These are phyloP conservation scores for Catunica adiposa DNA, from an alignment of 2,329 filamentous ascomycete species.

Conservation along the genomic window DNA sequence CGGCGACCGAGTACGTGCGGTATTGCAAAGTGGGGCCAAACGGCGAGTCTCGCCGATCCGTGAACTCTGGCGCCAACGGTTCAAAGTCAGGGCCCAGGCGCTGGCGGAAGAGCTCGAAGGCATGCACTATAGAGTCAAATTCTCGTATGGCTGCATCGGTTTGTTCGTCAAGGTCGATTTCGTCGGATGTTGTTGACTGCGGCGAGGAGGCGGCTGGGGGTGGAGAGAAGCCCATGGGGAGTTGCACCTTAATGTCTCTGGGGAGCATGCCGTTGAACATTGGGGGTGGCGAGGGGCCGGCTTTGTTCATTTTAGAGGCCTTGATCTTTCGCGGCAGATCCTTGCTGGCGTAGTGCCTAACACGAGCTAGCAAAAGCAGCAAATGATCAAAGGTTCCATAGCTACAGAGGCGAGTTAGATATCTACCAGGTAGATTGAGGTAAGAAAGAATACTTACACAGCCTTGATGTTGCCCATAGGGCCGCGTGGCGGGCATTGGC, in stretches of 20 bases:
- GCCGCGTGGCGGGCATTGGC: slow-evolving; percentile 73
- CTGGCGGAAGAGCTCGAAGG: slow-evolving; percentile 50
- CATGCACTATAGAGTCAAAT: slow-evolving; percentile 58
- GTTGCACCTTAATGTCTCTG: slow-evolving; percentile 30
- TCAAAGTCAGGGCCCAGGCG: slow-evolving; percentile 61
- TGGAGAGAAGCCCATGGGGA: slow-evolving; percentile 39
- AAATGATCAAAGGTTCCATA: slow-evolving; percentile 85
- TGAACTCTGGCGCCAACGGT: slow-evolving; percentile 53
- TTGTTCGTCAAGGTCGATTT: slow-evolving; percentile 43
- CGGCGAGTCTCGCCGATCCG: slow-evolving; percentile 44
- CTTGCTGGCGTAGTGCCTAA: slow-evolving; percentile 60
- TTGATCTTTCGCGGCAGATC: slow-evolving; percentile 67
- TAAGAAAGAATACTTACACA: slow-evolving; percentile 31
- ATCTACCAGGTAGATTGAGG: not conserved
- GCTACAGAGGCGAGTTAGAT: slow-evolving; percentile 26
- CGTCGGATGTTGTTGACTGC: slow-evolving; percentile 28
- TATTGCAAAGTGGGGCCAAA: slow-evolving; percentile 75
- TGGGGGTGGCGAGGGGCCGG: slow-evolving; percentile 24
- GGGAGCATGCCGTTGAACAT: slow-evolving; percentile 41
- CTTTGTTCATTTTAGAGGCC: slow-evolving; percentile 26
- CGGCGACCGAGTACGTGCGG: slow-evolving; percentile 70
- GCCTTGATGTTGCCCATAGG: slow-evolving; percentile 62
- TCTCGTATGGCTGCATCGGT: slow-evolving; percentile 57
- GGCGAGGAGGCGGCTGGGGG: slow-evolving; percentile 30
- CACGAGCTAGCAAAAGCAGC: slow-evolving; percentile 61